Conservation (phyloP, 495 filamentous ascomycete species). For the Bacidia rubella region DNA sequence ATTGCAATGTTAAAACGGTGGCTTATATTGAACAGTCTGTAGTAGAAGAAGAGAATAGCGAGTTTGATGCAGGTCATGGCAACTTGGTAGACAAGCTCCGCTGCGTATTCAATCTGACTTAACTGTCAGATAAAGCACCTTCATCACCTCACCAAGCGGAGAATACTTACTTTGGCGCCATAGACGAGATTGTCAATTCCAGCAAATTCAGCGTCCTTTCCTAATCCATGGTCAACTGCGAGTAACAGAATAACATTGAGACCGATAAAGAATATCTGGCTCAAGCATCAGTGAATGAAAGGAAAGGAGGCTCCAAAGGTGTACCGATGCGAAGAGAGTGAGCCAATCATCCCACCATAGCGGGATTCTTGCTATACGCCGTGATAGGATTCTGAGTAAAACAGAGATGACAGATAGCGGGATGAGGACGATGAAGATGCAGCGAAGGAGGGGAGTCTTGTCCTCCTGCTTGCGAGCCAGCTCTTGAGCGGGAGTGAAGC, state of each 20-base stretch:
- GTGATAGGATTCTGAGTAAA: background rate
- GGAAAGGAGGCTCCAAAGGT: background rate
- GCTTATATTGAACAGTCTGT: background rate
- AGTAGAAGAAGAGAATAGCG: background rate
- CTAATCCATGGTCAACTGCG: background rate
- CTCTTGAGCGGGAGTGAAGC: background rate
- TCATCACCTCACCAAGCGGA: background rate
- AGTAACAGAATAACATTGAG: background rate
- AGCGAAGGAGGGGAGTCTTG: background rate
- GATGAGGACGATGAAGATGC: background rate
- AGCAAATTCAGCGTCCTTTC: background rate
- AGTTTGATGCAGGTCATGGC: background rate
- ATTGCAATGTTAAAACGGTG: background rate
- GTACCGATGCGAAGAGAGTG: background rate
- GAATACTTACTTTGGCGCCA: background rate
- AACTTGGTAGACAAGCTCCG: background rate
- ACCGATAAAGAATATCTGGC: background rate
- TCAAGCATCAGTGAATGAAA: background rate
- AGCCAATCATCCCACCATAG: background rate
- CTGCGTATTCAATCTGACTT: background rate
- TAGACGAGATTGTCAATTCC: background rate
- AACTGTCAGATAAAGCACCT: background rate
- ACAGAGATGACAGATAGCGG: background rate
- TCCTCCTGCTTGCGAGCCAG: background rate
- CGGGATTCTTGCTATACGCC: background rate